phyloP scores from a whole-genome alignment of 768 basidiomycete genomes.

The Boletus rufocinnamomeus region DNA sequence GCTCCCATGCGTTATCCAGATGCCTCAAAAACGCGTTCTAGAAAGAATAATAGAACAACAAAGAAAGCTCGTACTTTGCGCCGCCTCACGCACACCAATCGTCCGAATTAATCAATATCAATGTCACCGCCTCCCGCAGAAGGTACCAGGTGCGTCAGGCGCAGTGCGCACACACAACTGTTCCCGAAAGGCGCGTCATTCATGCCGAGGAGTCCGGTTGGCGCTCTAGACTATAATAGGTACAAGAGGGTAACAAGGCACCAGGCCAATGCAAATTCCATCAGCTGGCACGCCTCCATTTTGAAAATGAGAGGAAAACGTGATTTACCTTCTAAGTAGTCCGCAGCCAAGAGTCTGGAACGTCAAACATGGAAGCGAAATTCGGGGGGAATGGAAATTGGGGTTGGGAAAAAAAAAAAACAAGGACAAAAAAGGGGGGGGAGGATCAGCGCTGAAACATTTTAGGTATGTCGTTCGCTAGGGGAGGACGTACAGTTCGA shows the following conservation, averaged over 20 bases:
- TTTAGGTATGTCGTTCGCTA: neutral
- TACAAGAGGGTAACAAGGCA: slow-evolving; percentile 7
- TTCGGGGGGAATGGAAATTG: neutral
- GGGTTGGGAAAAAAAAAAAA: slow-evolving; percentile 8
- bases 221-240: slow-evolving; percentile 9
- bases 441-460: slow-evolving; percentile 17
- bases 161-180: neutral
- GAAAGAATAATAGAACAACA: slow-evolving; percentile 2
- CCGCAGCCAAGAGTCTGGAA: slow-evolving; percentile 58
- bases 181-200: neutral
- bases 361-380: slow-evolving; percentile 1
- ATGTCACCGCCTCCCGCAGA: slow-evolving; percentile 3
- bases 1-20: neutral
- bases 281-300: slow-evolving; percentile 15
- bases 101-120: neutral
- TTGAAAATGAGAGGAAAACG: slow-evolving; percentile 18
- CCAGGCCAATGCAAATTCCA: slow-evolving; percentile 3
- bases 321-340: slow-evolving; percentile 61
- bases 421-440: neutral
- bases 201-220: neutral
- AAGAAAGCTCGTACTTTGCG: slow-evolving; percentile 22
- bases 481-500: slow-evolving; percentile 73
- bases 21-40: slow-evolving; percentile 3
- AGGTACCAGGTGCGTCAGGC: slow-evolving; percentile 4
- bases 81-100: slow-evolving; percentile 6